Conservation (phyloP, 2,329 filamentous ascomycete genomes). For the Myriosclerotinia curreyana region DNA sequence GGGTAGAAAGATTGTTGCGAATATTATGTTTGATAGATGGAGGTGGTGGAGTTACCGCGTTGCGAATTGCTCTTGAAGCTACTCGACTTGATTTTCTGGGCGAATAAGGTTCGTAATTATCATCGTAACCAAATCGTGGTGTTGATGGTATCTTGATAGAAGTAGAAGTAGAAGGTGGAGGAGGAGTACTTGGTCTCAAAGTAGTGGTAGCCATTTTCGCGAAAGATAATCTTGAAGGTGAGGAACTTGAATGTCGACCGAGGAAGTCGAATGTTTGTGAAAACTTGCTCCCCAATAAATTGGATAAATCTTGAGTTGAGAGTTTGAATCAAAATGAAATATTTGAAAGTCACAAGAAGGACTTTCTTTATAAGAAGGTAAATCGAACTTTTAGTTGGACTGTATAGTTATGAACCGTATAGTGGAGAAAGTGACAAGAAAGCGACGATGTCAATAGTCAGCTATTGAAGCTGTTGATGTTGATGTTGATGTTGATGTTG, state of each 20-base stretch:
- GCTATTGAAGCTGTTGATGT: not conserved
- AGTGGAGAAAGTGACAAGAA: too few relatives aligned
- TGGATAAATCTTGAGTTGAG: not conserved
- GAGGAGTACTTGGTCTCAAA: slow-evolving; percentile 52
- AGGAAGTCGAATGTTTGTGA: not conserved
- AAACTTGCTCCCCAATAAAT: not conserved
- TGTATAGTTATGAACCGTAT: too few relatives aligned
- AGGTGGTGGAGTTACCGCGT: slow-evolving; percentile 52
- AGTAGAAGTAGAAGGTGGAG: slow-evolving; percentile 59
- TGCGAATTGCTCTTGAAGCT: slow-evolving; percentile 52
- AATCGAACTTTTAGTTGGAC: not conserved
- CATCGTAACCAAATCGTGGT: slow-evolving; percentile 63
- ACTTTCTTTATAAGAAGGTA: too few relatives aligned
- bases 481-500: not conserved
- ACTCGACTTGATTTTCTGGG: slow-evolving; percentile 67
- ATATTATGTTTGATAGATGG: slow-evolving; percentile 41
- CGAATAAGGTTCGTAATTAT: slow-evolving; percentile 70
- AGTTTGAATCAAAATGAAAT: too few relatives aligned
- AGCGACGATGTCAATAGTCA: not conserved
- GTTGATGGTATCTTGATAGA: slow-evolving; percentile 64
- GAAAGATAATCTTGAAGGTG: slow-evolving; percentile 12
- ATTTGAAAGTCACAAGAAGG: too few relatives aligned
- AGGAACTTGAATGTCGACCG: not conserved
- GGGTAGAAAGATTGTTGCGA: slow-evolving; percentile 36
- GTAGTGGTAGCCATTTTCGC: slow-evolving; percentile 36